These are phyloP conservation scores for Carex cristatella DNA, from an alignment of 176 grass and related monocot species.

Conservation along the genomic window DNA sequence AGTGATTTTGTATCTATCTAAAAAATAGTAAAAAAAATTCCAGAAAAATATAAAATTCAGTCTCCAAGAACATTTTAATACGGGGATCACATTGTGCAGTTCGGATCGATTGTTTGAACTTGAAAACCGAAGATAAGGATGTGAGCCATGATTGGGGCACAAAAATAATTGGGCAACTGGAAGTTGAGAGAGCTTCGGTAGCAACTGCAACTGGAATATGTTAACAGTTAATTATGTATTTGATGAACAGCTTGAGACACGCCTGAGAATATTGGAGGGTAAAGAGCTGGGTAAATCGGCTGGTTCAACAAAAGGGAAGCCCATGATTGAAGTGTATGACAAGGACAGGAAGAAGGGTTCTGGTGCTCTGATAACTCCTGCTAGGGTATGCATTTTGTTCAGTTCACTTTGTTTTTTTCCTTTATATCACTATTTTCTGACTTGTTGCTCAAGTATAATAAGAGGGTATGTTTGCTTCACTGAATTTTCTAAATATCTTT, in stretches of 20 bases:
- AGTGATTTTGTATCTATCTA: no score
- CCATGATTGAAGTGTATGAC: slow-evolving; percentile 77
- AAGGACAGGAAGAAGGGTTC: slow-evolving; percentile 82
- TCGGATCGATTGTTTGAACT: no score
- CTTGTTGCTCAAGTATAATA: background rate
- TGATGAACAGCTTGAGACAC: slow-evolving; percentile 58
- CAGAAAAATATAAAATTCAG: no score
- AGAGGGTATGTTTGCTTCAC: background rate
- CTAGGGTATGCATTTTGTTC: slow-evolving; percentile 43
- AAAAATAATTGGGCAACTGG: no score
- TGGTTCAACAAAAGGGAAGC: slow-evolving; percentile 73
- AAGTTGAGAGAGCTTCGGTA: no score
- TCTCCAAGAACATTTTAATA: no score
- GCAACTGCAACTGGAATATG: background rate
- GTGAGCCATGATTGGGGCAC: no score
- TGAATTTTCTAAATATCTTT: background rate
- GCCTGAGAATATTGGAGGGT: slow-evolving; percentile 54
- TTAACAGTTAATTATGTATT: slow-evolving; percentile 6
- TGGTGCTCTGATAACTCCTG: slow-evolving; percentile 56
- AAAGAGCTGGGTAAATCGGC: slow-evolving; percentile 62
- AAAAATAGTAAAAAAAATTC: no score
- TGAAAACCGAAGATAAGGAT: no score
- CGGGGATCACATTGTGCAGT: no score
- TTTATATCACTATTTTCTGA: background rate
- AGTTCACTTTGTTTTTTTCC: background rate